Evolutionary conservation across 2,329 filamentous ascomycete genomes (phyloP), one percentile per base, ranked within the genome.

Genomic region (Lojkania enalia): DNA sequence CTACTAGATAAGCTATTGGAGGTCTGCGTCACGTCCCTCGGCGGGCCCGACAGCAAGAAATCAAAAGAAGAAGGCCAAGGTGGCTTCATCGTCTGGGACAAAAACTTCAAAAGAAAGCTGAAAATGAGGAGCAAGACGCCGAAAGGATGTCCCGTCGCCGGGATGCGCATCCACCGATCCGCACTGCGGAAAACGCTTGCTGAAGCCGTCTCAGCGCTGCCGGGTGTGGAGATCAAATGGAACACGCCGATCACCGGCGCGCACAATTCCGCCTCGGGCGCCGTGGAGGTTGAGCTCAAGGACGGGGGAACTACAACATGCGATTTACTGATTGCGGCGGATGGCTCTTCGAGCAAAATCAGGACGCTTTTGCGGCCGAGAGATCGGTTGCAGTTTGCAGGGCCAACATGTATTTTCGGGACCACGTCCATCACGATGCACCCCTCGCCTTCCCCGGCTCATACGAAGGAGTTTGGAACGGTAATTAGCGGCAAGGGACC

Each of bases 241-340:
- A 12, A 9, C 14, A 12, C 30, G 9, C 20, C 41, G 12, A 35
- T 47, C 25, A 35, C 29, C 14, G 32, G 30, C 18, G 27, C 39
- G 6, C 35, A 29, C 12, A 20, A 31, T 18, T 7, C 39, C 16
- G 15, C 38, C 19, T 2, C 3, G 9, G 21, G 25, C 11, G 19
- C 11, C 5, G 21, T 38, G 4, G 12, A 37, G n/a, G 32, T 49
- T 31, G 31, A 56, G 15, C 31, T 35, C 4, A 32, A 35, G 4
- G 49, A 40, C 49, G 54, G 41, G 20, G 44, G n/a, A 29, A 43
- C 27, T 31, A 52, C 55, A 18, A 54, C 65, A 19, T 74, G 72
- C 33, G 74, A 77, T 46, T 13, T 78, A 0, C 63, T 78, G 5
- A 60, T 78, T 25, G 74, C 67, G 0, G 74, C 75, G 0, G 76